These are phyloP conservation scores for Pinus albicaulis DNA, from an alignment of 75 land plant genomes.

Conservation along the genomic window DNA sequence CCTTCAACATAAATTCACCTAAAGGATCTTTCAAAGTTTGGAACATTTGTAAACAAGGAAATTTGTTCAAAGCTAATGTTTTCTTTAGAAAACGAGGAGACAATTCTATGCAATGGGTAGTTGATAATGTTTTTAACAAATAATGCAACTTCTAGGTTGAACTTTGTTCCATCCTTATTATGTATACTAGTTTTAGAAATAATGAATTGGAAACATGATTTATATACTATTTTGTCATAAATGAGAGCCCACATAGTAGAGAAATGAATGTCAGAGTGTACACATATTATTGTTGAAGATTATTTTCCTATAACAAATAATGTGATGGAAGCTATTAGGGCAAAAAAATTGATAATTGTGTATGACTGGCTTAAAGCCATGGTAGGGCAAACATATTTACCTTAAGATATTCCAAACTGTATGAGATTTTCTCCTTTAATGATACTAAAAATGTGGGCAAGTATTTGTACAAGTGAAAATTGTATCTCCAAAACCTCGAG, in stretches of 20 bases:
- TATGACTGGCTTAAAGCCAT: constrained; percentile 77
- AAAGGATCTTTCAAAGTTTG: constrained; percentile 87
- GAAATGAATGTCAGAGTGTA: constrained; percentile 60
- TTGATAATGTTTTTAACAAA: constrained; percentile 81
- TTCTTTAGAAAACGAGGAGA: constrained; percentile 47
- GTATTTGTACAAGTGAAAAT: too few relatives aligned
- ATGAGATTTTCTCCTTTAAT: too few relatives aligned
- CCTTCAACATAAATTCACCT: constrained; percentile 32
- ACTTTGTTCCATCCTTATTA: constrained; percentile 43
- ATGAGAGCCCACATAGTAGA: constrained; percentile 42
- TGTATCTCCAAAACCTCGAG: too few relatives aligned
- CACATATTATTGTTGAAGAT: constrained; percentile 78
- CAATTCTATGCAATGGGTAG: constrained; percentile 59
- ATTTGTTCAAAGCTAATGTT: constrained; percentile 42
- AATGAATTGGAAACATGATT: not conserved
- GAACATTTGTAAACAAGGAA: constrained; percentile 79
- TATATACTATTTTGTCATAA: constrained; percentile 30
- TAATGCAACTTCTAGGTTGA: constrained; percentile 76
- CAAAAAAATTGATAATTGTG: constrained; percentile 46
- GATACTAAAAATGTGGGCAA: too few relatives aligned
- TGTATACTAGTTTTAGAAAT: constrained; percentile 23
- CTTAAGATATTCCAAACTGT: too few relatives aligned
- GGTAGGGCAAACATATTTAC: too few relatives aligned
- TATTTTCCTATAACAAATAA: constrained; percentile 44
- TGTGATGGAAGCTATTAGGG: constrained; percentile 66